phyloP scores from a whole-genome alignment of 306 rosid genomes.

The Senna siamea region DNA sequence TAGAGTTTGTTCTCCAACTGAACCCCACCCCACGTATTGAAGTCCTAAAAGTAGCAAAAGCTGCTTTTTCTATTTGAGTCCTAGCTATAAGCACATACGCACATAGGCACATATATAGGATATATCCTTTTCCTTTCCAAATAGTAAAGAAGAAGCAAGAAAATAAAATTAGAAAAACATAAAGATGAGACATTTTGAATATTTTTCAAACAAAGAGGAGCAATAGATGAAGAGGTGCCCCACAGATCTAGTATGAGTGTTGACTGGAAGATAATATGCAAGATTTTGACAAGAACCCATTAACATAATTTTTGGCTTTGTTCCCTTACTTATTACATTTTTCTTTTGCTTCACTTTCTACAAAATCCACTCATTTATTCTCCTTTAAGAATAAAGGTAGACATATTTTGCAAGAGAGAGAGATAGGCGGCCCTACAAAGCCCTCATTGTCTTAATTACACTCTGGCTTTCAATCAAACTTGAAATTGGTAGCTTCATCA shows the following conservation, averaged over 20 bases:
- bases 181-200: slow-evolving; percentile 78
- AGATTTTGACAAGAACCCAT: slow-evolving; percentile 92
- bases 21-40: slow-evolving; percentile 49
- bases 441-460: not conserved
- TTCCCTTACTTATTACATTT: slow-evolving; percentile 67
- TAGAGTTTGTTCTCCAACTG: slow-evolving; percentile 39
- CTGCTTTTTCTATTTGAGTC: slow-evolving; percentile 51
- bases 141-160: slow-evolving; percentile 46
- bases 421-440: slow-evolving; percentile 55
- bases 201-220: slow-evolving; percentile 65
- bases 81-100: slow-evolving; percentile 48
- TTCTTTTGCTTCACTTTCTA: slow-evolving; percentile 65
- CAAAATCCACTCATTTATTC: slow-evolving; percentile 76
- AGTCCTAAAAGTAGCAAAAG: slow-evolving; percentile 49
- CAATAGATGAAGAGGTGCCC: slow-evolving; percentile 60
- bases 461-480: slow-evolving; percentile 57
- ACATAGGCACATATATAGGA: slow-evolving; percentile 48
- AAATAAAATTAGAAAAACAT: not conserved
- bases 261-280: slow-evolving; percentile 76
- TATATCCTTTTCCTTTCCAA: slow-evolving; percentile 47
- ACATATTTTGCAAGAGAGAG: slow-evolving; percentile 56
- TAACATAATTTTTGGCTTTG: slow-evolving; percentile 73
- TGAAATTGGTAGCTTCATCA: slow-evolving; percentile 55
- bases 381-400: slow-evolving; percentile 68
- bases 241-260: slow-evolving; percentile 61